Conservation (phyloP, 768 basidiomycete species). For the Termitomyces sp. region DNA sequence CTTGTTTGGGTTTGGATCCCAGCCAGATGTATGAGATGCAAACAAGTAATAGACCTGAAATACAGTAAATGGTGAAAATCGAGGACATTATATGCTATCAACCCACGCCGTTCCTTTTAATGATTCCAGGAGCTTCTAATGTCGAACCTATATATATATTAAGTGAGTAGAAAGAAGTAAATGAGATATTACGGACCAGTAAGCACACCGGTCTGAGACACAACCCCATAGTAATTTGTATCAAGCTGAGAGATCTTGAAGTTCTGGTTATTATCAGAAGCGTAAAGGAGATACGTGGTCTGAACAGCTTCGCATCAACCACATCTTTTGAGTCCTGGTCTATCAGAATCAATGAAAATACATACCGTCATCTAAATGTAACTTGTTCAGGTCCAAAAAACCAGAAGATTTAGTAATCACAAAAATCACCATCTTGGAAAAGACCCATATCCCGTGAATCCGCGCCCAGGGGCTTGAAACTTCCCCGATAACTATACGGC, state of each 20-base stretch:
- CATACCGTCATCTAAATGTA: constrained; percentile 33
- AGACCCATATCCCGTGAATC: constrained; percentile 57
- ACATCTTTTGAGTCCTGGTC: not conserved
- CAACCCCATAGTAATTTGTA: constrained; percentile 53
- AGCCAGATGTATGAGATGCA: constrained; percentile 53
- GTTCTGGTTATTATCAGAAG: constrained; percentile 64
- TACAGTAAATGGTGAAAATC: not conserved
- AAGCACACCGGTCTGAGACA: constrained; percentile 37
- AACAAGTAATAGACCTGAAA: constrained; percentile 49
- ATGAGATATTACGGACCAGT: constrained; percentile 25
- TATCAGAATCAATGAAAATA: not conserved
- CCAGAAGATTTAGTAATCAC: not conserved
- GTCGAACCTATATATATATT: constrained; percentile 35
- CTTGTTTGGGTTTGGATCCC: constrained; percentile 61
- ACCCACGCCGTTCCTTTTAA: constrained; percentile 49
- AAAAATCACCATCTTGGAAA: constrained; percentile 35
- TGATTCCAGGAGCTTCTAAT: constrained; percentile 55
- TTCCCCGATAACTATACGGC: constrained; percentile 50
- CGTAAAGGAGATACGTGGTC: constrained; percentile 55
- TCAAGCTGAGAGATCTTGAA: constrained; percentile 59
- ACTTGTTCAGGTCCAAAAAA: not conserved
- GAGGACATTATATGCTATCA: not conserved
- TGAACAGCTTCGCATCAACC: constrained; percentile 27
- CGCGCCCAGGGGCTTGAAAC: constrained; percentile 51
- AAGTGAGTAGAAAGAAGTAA: not conserved